Conservation (phyloP, 2,329 filamentous ascomycete species). For the Clonostachys rosea region DNA sequence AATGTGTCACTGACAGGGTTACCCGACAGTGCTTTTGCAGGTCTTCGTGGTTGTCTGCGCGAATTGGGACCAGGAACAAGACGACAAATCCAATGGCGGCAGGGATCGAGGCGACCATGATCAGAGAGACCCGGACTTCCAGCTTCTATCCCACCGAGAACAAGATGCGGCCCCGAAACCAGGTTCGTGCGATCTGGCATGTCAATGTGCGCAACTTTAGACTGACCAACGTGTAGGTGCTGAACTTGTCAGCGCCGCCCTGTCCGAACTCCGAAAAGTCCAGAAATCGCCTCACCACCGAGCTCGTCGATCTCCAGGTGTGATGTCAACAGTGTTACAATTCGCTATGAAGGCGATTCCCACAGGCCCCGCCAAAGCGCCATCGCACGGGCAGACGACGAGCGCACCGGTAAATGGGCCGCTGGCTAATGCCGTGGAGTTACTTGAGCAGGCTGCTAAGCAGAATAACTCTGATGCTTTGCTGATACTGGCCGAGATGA, state of each 20-base stretch:
- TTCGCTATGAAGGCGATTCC: slow-evolving; percentile 44
- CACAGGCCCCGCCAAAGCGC: slow-evolving; percentile 40
- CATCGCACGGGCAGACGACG: slow-evolving; percentile 29
- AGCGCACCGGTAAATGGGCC: slow-evolving; percentile 22
- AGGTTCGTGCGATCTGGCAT: not conserved
- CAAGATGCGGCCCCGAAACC: not conserved
- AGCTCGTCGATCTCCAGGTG: slow-evolving; percentile 35
- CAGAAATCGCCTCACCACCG: slow-evolving; percentile 37
- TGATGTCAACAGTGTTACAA: slow-evolving; percentile 34
- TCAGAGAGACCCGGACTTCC: not conserved
- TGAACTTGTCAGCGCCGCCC: slow-evolving; percentile 47
- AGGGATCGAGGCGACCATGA: not conserved
- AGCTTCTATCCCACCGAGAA: not conserved
- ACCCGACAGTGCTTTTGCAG: slow-evolving; percentile 41
- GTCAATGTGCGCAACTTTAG: not conserved
- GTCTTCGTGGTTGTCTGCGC: slow-evolving; percentile 26
- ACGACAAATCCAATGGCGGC: slow-evolving; percentile 4
- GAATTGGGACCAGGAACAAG: slow-evolving; percentile 11
- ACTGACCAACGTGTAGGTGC: slow-evolving; percentile 30
- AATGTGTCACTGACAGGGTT: slow-evolving; percentile 9
- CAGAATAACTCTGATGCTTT: slow-evolving; percentile 76
- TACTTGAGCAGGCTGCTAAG: slow-evolving; percentile 46
- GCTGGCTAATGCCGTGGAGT: slow-evolving; percentile 43
- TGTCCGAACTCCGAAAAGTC: slow-evolving; percentile 43
- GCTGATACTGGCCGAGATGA: slow-evolving; percentile 86